Percentiles rank a stretch among this genome's conserved stretches.
phyloP scores from a whole-genome alignment of 2,329 filamentous ascomycete genomes.

The Saccharata proteae region DNA sequence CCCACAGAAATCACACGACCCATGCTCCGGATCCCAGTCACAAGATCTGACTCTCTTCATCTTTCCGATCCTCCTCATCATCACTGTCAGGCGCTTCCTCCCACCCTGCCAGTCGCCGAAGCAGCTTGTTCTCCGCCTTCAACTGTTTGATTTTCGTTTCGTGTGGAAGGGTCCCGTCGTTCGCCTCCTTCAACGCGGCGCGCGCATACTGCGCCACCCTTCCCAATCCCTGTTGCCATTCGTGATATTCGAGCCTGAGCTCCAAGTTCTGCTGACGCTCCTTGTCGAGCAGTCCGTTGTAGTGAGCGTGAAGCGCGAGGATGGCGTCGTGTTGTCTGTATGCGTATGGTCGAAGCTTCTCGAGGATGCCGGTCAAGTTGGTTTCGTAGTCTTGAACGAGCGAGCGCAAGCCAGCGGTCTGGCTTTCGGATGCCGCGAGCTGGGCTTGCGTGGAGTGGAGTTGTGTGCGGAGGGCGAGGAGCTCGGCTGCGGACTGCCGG shows the following conservation, averaged over 20 bases:
- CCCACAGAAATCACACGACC: too few relatives aligned
- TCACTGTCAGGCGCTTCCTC: constrained; percentile 28
- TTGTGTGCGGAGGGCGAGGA: constrained; percentile 19
- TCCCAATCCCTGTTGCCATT: constrained; percentile 35
- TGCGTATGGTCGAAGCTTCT: constrained; percentile 24
- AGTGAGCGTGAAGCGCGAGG: constrained; percentile 35
- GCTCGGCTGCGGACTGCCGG: constrained; percentile 16
- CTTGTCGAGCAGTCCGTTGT: constrained; percentile 31
- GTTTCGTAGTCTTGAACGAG: constrained; percentile 32
- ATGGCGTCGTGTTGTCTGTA: constrained; percentile 32
- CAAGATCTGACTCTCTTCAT: too few relatives aligned
- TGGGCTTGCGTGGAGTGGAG: constrained; percentile 18
- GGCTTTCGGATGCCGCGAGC: constrained; percentile 15
- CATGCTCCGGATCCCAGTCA: too few relatives aligned
- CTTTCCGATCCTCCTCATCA: constrained; percentile 27
- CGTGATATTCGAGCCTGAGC: constrained; percentile 34
- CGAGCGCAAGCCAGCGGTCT: constrained; percentile 16
- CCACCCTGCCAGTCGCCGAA: constrained; percentile 35
- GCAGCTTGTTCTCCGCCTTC: constrained; percentile 36
- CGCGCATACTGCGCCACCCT: constrained; percentile 31
- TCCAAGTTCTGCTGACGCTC: constrained; percentile 33
- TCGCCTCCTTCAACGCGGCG: constrained; percentile 25
- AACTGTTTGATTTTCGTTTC: constrained; percentile 28
- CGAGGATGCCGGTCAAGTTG: constrained; percentile 24
- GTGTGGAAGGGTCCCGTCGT: constrained; percentile 24